Evolutionary conservation across 208 protist species (phyloP), one percentile per base, ranked within the genome.

Genomic region (Acanthamoeba healyi): DNA sequence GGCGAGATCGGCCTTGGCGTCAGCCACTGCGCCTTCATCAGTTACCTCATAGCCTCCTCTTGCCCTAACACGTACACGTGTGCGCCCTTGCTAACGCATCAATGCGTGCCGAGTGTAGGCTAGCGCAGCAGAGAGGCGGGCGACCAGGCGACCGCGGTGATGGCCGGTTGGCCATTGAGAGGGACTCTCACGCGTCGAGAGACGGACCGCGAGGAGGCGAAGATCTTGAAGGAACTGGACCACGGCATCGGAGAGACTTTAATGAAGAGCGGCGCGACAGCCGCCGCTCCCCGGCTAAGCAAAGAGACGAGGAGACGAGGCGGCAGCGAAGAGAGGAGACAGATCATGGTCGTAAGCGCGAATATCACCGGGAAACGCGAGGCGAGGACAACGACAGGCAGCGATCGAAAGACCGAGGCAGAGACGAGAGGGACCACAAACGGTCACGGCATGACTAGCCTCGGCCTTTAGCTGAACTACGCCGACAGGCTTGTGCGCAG

Each of bases 1-100:
- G 95, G 36, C 49, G 95, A 29, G 95, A 95, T 49, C 38, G 95
- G 36, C 95, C 95, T 0, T 95, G 94, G 91, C 81, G 86, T 17
- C 36, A 82, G 44, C 94, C 94, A 38, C 38, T 91, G 54, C 58
- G 44, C 26, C 22, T 61, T 10, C 19, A 15, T 24, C 77, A 38
- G 77, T 86, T 14, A 3, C 42, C 38, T 26, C 74, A 36, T 82
- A 10, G 40, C 74, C 65, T 74, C 40, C 12, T 19, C 65, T 74
- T 38, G 29, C 32, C 12, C 34, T 2, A 19, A 61, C 54, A 49
- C 44, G 44, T 12, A 15, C 44, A 49, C 54, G 14, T 15, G 15
- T 61, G 51, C 4, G n/a, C n/a, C n/a, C n/a, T n/a, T n/a, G n/a
- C n/a, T n/a, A n/a, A n/a, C n/a, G n/a, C n/a, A n/a, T n/a, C n/a